Percentiles rank a stretch among this genome's conserved stretches.
phyloP scores from a whole-genome alignment of 306 rosid genomes.

The Crataegus laevigata region DNA sequence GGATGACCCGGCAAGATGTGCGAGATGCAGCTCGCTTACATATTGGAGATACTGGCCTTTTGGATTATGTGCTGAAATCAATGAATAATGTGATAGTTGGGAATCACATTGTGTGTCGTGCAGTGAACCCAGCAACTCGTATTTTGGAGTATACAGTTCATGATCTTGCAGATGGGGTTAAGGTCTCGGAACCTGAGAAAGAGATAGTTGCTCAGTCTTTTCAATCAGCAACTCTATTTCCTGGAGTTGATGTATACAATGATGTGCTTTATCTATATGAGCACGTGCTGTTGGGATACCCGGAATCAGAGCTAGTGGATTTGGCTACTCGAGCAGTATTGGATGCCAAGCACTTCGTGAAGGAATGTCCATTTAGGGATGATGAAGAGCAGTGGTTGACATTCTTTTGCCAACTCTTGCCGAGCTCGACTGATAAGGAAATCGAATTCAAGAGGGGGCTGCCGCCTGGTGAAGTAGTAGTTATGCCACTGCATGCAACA shows the following conservation, averaged over 20 bases:
- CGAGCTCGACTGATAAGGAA: slow-evolving; percentile 31
- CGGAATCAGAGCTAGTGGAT: slow-evolving; percentile 49
- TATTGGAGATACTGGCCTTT: slow-evolving; percentile 87
- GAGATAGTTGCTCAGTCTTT: slow-evolving; percentile 2
- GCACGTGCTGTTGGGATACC: slow-evolving; percentile 56
- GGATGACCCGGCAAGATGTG: slow-evolving; percentile 86
- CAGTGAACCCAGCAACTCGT: slow-evolving; percentile 59
- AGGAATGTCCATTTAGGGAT: slow-evolving; percentile 55
- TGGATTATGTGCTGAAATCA: slow-evolving; percentile 82
- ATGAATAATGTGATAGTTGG: slow-evolving; percentile 70
- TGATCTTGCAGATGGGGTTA: slow-evolving; percentile 33
- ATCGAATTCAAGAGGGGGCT: slow-evolving; percentile 27
- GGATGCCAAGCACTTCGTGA: slow-evolving; percentile 68
- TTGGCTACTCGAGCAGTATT: slow-evolving; percentile 56
- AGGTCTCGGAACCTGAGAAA: slow-evolving; percentile 29
- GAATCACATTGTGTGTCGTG: slow-evolving; percentile 56
- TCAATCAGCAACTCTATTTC: slow-evolving; percentile 24
- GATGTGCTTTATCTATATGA: slow-evolving; percentile 62
- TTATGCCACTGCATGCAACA: slow-evolving; percentile 66
- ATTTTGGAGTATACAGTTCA: slow-evolving; percentile 71
- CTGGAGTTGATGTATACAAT: slow-evolving; percentile 56
- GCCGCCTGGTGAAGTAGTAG: slow-evolving; percentile 55
- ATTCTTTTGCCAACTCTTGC: slow-evolving; percentile 47
- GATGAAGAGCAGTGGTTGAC: slow-evolving; percentile 60
- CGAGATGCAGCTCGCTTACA: slow-evolving; percentile 81